Evolutionary conservation across 129 eudicot species (phyloP).

Genomic region (Ambrosia trifida): DNA sequence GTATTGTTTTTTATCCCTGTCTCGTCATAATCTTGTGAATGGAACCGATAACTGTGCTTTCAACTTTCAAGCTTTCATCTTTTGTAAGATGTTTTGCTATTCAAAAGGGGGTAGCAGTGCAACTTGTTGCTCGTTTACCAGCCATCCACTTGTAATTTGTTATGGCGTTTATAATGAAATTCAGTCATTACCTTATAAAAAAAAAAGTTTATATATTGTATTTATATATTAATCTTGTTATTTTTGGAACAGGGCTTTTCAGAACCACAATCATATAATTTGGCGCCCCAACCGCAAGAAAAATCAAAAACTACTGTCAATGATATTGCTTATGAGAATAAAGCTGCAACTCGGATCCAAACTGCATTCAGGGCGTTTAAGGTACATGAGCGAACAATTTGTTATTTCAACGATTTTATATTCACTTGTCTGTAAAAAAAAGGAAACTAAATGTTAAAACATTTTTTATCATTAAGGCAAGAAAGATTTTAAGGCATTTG

Average conservation of each 20-base stretch:
- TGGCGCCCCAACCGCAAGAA: constrained; percentile 18
- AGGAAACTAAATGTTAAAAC: background rate
- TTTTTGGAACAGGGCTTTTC: constrained; percentile 44
- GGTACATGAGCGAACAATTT: constrained; percentile 10
- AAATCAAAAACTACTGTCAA: constrained; percentile 21
- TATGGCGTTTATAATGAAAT: too few species aligned
- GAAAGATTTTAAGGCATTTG: constrained; percentile 43
- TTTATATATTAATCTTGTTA: background rate
- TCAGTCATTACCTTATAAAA: too few species aligned
- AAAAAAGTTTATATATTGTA: background rate
- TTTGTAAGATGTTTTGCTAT: background rate
- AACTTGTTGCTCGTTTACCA: too few species aligned
- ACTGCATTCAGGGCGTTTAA: constrained; percentile 63
- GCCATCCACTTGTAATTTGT: too few species aligned
- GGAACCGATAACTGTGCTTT: background rate
- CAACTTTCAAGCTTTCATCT: constrained; percentile 2
- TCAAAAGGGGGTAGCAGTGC: too few species aligned
- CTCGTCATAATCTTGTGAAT: background rate
- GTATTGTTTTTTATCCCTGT: too few species aligned
- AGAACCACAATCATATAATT: constrained; percentile 26
- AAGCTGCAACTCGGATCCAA: constrained; percentile 73
- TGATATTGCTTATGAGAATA: constrained; percentile 31
- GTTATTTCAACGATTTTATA: background rate
- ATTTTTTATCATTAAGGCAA: constrained; percentile 52
- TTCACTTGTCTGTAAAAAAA: background rate